A percentile compares a stretch with the other conserved stretches of the same genome.
These are phyloP conservation scores for Suhomyces sp. DNA, from an alignment of 805 yeast genomes.

Conservation along the genomic window DNA sequence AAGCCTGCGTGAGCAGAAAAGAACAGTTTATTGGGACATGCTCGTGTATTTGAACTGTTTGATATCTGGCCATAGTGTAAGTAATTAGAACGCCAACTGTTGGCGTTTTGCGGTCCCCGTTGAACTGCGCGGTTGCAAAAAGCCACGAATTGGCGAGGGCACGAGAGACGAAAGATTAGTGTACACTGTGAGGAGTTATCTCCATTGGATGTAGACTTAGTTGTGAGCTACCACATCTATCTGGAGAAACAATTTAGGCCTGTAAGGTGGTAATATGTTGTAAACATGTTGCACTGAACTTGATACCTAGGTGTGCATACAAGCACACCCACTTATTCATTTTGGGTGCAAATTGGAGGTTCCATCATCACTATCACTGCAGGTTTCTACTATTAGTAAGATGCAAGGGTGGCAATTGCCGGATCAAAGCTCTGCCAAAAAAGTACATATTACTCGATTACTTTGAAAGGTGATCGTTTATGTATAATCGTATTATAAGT, in stretches of 20 bases:
- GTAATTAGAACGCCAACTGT: neutral
- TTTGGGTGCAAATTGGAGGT: neutral
- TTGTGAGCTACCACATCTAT: neutral
- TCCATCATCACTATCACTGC: too few species aligned
- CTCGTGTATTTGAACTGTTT: too few species aligned
- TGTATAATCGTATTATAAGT: neutral
- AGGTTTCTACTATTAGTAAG: too few species aligned
- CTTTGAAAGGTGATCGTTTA: neutral
- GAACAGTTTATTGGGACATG: neutral
- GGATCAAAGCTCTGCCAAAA: too few species aligned
- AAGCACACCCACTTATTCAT: neutral
- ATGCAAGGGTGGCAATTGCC: too few species aligned
- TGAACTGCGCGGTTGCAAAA: neutral
- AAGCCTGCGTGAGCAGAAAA: neutral
- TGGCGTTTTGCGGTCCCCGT: neutral
- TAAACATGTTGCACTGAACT: neutral
- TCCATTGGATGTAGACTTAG: neutral
- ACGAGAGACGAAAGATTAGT: too few species aligned
- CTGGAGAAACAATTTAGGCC: neutral
- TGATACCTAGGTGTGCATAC: neutral
- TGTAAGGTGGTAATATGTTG: neutral
- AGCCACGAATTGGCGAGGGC: too few species aligned
- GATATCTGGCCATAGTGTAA: neutral
- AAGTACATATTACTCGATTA: too few species aligned
- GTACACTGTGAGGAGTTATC: too few species aligned